Evolutionary conservation across 371 early-diverging fungal genomes (phyloP).

Genomic region (Mucor velutinosus): DNA sequence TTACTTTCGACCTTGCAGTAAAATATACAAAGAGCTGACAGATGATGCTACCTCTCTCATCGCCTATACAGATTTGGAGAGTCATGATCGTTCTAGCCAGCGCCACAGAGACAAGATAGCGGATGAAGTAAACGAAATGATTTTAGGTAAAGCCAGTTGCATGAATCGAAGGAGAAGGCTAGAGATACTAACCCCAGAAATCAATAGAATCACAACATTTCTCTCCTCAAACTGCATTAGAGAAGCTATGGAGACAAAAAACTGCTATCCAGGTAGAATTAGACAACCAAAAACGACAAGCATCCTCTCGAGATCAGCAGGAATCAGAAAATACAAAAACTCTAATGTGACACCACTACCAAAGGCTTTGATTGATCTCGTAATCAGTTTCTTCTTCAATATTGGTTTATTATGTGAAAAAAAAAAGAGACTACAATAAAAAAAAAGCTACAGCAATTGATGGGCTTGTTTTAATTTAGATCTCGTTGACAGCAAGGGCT

Average conservation of each 20-base stretch:
- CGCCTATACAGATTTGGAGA: conserved; percentile 15
- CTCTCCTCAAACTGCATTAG: conserved; percentile 18
- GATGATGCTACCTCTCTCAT: conserved; percentile 14
- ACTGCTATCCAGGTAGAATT: conserved; percentile 13
- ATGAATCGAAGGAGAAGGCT: neutral
- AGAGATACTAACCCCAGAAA: neutral
- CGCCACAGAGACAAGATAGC: conserved; percentile 18
- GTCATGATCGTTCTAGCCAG: conserved; percentile 15
- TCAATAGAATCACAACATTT: conserved; percentile 9
- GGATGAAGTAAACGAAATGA: conserved; percentile 24
- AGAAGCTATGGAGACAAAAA: conserved; percentile 27
- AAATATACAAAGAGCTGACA: conserved; percentile 13
- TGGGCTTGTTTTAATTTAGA: conserved; percentile 5
- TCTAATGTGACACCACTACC: neutral
- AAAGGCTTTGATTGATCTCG: neutral
- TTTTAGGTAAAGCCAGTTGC: conserved; percentile 18
- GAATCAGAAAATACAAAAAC: conserved; percentile 12
- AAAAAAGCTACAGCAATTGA: neutral
- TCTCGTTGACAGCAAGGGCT: conserved; percentile 7
- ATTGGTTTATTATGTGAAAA: conserved; percentile 1
- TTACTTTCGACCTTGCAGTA: conserved; percentile 14
- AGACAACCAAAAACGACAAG: conserved; percentile 12
- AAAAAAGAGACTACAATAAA: neutral
- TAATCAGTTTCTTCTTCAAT: neutral
- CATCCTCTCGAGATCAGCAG: conserved; percentile 3